Conservation (phyloP, 257 asterid genomes). For the Asclepias syriaca region DNA sequence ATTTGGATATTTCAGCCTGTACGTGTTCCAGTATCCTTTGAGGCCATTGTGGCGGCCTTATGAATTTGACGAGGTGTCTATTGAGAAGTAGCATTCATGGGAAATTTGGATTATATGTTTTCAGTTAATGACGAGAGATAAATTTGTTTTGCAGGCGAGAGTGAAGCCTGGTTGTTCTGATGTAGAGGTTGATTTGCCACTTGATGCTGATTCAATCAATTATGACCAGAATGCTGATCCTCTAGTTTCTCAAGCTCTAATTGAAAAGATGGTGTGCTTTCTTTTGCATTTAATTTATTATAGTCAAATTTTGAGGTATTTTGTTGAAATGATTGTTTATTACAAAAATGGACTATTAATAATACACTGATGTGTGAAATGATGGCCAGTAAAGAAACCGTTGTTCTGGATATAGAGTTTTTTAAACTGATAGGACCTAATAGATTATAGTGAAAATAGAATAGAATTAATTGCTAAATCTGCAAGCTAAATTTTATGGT, state of each 20-base stretch:
- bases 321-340: neutral
- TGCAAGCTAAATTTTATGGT: neutral
- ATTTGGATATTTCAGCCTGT: constrained; percentile 36
- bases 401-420: neutral
- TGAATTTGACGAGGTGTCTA: constrained; percentile 43
- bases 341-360: neutral
- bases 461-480: constrained; percentile 1
- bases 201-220: constrained; percentile 59
- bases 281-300: neutral
- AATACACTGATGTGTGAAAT: neutral
- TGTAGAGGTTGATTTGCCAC: constrained; percentile 68
- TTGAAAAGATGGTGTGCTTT: constrained; percentile 51
- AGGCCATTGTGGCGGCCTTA: constrained; percentile 87
- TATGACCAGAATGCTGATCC: constrained; percentile 48
- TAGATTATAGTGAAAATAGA: neutral
- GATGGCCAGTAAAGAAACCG: neutral
- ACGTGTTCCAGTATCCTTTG: constrained; percentile 70
- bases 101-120: neutral
- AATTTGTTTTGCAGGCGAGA: constrained; percentile 53
- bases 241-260: constrained; percentile 25
- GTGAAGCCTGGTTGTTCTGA: constrained; percentile 53
- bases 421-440: neutral
- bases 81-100: neutral
- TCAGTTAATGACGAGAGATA: neutral
- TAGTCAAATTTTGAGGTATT: neutral